phyloP scores from a whole-genome alignment of 768 basidiomycete genomes.

The Xerocomellus chrysenteron region DNA sequence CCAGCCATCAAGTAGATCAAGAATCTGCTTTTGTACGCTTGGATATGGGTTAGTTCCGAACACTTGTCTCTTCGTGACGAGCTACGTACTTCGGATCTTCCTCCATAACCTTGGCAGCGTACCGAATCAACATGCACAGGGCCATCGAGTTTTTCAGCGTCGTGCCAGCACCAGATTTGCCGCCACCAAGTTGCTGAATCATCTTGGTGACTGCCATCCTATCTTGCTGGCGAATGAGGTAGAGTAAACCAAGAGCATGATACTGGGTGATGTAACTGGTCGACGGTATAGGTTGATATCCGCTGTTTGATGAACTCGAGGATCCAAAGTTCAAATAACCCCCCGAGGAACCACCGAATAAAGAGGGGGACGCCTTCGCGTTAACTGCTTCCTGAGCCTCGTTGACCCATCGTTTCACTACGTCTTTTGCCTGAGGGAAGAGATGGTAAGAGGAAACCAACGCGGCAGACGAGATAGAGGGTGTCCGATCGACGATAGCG shows the following conservation, averaged over 20 bases:
- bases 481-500: slow-evolving; percentile 95
- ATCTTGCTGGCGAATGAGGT: slow-evolving; percentile 94
- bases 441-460: slow-evolving; percentile 97
- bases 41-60: background rate
- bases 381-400: slow-evolving; percentile 96
- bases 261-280: slow-evolving; percentile 96
- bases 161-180: slow-evolving; percentile 79
- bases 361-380: slow-evolving; percentile 73
- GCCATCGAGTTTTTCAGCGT: slow-evolving; percentile 95
- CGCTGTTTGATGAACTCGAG: slow-evolving; percentile 49
- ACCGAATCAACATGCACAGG: slow-evolving; percentile 96
- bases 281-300: slow-evolving; percentile 79
- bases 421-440: slow-evolving; percentile 89
- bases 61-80: background rate
- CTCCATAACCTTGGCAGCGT: slow-evolving; percentile 98
- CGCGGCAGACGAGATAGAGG: slow-evolving; percentile 93
- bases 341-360: slow-evolving; percentile 57
- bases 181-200: slow-evolving; percentile 95
- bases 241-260: slow-evolving; percentile 91
- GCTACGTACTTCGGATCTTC: slow-evolving; percentile 91
- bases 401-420: slow-evolving; percentile 99
- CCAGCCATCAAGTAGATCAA: slow-evolving; percentile 92
- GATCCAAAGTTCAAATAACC: slow-evolving; percentile 75
- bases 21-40: slow-evolving; percentile 89
- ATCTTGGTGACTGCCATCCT: slow-evolving; percentile 99